phyloP scores from a whole-genome alignment of 192 early-diverging fungal genomes.

The Backusella westeae region DNA sequence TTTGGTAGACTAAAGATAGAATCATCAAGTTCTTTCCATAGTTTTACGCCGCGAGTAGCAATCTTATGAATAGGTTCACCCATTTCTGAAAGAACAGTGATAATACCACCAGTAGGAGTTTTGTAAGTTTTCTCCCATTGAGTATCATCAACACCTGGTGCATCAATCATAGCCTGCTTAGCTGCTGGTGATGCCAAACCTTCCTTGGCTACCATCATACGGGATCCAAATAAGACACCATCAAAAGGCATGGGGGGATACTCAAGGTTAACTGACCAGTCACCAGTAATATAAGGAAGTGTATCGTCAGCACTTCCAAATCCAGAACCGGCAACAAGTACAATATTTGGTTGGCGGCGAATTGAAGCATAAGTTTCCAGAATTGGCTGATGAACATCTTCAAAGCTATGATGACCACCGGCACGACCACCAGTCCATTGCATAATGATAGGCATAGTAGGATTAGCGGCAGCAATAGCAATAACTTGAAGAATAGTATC shows the following conservation, averaged over 20 bases:
- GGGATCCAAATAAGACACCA: constrained; percentile 90
- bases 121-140: constrained; percentile 87
- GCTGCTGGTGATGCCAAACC: constrained; percentile 69
- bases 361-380: constrained; percentile 84
- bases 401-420: constrained; percentile 95
- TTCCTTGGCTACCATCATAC: constrained; percentile 93
- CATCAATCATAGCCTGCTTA: constrained; percentile 84
- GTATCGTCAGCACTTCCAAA: constrained; percentile 88
- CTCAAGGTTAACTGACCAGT: constrained; percentile 80
- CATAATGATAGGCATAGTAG: constrained; percentile 82
- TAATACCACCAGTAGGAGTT: constrained; percentile 72
- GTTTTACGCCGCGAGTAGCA: constrained; percentile 78
- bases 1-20: constrained; percentile 80
- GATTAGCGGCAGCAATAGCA: constrained; percentile 77
- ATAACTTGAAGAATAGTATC: constrained; percentile 76
- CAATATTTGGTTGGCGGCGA: constrained; percentile 74
- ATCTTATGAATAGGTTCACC: constrained; percentile 95
- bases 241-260: constrained; percentile 94
- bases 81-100: constrained; percentile 84
- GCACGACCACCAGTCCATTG: constrained; percentile 98
- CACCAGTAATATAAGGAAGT: constrained; percentile 88
- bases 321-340: constrained; percentile 87
- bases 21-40: constrained; percentile 81
- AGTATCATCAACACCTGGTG: constrained; percentile 75
- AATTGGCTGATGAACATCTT: constrained; percentile 92